These are phyloP conservation scores for Rubus idaeus DNA, from an alignment of 306 rosid species.

Conservation along the genomic window DNA sequence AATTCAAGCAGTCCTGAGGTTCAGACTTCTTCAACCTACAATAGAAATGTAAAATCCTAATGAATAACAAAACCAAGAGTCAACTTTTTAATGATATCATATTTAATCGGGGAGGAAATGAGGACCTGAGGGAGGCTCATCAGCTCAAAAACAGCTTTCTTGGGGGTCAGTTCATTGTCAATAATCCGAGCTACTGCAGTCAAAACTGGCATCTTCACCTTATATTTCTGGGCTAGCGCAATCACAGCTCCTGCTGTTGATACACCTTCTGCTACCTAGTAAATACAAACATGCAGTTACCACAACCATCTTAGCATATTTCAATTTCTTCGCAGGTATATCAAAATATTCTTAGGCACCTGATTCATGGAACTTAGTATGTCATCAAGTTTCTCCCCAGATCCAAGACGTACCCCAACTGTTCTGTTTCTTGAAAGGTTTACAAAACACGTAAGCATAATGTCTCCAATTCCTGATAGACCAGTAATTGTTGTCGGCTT, in stretches of 20 bases:
- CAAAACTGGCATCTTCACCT: slow-evolving; percentile 92
- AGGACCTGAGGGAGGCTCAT: slow-evolving; percentile 93
- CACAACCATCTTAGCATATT: background rate
- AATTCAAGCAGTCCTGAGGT: background rate
- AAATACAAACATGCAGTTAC: background rate
- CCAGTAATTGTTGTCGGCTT: slow-evolving; percentile 89
- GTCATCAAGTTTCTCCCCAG: slow-evolving; percentile 81
- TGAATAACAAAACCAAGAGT: background rate
- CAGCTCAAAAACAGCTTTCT: slow-evolving; percentile 82
- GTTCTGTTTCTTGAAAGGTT: slow-evolving; percentile 89
- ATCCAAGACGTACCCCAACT: slow-evolving; percentile 87
- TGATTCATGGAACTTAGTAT: slow-evolving; percentile 81
- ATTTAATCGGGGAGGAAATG: slow-evolving; percentile 11
- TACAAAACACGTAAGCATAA: slow-evolving; percentile 92
- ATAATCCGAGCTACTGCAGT: slow-evolving; percentile 92
- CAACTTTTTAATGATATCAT: background rate
- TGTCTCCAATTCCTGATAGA: slow-evolving; percentile 89
- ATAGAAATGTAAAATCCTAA: background rate
- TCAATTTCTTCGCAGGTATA: slow-evolving; percentile 1
- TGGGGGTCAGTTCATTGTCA: slow-evolving; percentile 81
- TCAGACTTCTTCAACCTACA: slow-evolving; percentile 65
- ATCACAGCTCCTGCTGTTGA: slow-evolving; percentile 97
- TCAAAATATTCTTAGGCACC: slow-evolving; percentile 40
- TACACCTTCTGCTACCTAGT: slow-evolving; percentile 92
- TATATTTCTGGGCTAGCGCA: slow-evolving; percentile 82